Evolutionary conservation across 495 filamentous ascomycete genomes (phyloP), one percentile per base, ranked within the genome.

Genomic region (Filosporella fistucella): DNA sequence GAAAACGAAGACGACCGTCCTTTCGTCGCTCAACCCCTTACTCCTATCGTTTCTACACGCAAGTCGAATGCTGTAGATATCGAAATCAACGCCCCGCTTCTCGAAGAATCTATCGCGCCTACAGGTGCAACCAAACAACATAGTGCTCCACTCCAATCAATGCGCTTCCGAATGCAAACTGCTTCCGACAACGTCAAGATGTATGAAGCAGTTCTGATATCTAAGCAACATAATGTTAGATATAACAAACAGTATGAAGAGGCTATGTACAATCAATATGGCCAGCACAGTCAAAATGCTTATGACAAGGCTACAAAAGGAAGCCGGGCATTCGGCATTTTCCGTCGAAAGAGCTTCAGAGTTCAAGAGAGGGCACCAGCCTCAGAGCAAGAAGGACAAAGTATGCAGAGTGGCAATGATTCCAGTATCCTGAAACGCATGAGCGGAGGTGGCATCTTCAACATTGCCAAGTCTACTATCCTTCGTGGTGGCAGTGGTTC

Each of bases 31-130:
- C 74, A 94, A 13, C 85, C 91, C 55, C 77, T 99, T 13, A 96
- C 90, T 1, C 93, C 93, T 0, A 68, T 93, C 10, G 90, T 96
- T 12, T 84, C 86, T 54, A 79, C 96, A 34, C 82, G 91, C 51
- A 82, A 88, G 37, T 90, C 90, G 42, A 96, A 86, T 16, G 91
- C 85, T 17, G 75, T 97, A 25, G 93, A 99, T 61, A 89, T 99
- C 41, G 91, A 91, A 39, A 89, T 99, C 56, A 81, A 87, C 35
- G 95, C 90, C 10, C 85, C 83, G 4, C 84, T 82, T 12, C 88
- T 82, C 13, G 59, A n/a, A n/a, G n/a, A n/a, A n/a, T n/a, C n/a
- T n/a, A n/a, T n/a, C n/a, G n/a, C n/a, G n/a, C n/a, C n/a, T n/a
- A n/a, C n/a, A n/a, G n/a, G n/a, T n/a, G n/a, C n/a, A n/a, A n/a